Conservation (phyloP, 2,329 filamentous ascomycete genomes). For the Exserohilum rostratum region DNA sequence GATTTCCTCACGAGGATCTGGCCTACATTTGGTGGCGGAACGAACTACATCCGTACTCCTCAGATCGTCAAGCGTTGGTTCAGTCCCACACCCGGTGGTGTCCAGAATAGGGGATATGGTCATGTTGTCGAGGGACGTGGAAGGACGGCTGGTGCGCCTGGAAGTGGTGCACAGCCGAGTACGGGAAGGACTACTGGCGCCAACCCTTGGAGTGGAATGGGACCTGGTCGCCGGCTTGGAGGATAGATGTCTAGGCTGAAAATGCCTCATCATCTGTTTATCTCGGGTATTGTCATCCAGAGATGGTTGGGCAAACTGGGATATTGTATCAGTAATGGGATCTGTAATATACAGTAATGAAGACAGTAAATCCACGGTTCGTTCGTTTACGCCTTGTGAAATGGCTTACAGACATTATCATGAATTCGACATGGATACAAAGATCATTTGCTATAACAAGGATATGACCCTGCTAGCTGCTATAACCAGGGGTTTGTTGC, state of each 20-base stretch:
- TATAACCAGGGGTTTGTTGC: too few relatives aligned
- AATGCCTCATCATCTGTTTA: conserved; percentile 1
- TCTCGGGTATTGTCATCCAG: neutral
- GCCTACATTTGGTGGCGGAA: conserved; percentile 85
- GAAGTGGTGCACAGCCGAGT: conserved; percentile 17
- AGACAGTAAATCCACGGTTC: too few relatives aligned
- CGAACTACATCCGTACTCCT: conserved; percentile 77
- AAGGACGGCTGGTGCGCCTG: conserved; percentile 16
- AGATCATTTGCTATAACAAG: too few relatives aligned
- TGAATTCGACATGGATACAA: too few relatives aligned
- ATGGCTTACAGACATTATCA: neutral
- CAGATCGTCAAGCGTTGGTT: conserved; percentile 72
- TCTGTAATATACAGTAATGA: neutral
- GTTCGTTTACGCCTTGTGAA: too few relatives aligned
- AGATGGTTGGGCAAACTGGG: too few relatives aligned
- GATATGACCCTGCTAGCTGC: too few relatives aligned
- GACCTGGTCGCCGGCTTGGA: conserved; percentile 43
- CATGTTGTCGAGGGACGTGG: conserved; percentile 59
- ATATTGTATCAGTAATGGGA: neutral
- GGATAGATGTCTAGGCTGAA: conserved; percentile 13
- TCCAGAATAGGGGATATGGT: conserved; percentile 63
- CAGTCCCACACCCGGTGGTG: conserved; percentile 53
- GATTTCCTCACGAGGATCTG: conserved; percentile 89
- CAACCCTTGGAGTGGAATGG: conserved; percentile 30
- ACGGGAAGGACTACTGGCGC: conserved; percentile 38